Base-by-base conservation (phyloP, 1,139 yeast genomes). In the Scheffersomyces cryptocercus region DNA sequence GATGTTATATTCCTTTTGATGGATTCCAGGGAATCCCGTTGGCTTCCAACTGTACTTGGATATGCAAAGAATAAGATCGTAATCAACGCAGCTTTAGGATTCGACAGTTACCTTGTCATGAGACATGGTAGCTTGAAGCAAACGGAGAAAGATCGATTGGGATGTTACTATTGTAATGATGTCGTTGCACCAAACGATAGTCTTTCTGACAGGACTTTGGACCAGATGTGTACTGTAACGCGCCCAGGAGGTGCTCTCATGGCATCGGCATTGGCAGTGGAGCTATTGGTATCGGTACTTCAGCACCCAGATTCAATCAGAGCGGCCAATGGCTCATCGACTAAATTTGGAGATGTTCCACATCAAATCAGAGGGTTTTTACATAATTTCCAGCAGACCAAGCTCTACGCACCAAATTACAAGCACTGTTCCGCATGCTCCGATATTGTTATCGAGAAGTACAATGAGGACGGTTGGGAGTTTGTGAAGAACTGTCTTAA, bases 161-260 rank as follows among this genome's bases (percentile, higher is more conserved):
- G 99, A 0, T 93, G 99, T 62, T 93, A 93, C 65, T 93, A 85
- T 62, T 93, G 99, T 64, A 89, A 90, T 61, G 99, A 95, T 60
- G 90, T 93, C 7, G 91, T 90, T 39, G 97, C 97, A 0, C 99
- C 99, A 0, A 72, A 83, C 5, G 97, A 93, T 60, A 85, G 95
- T 48, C 68, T 88, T 13, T 76, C 88, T 0, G 95, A 90, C 57
- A 73, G 96, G 41, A 87, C 97, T 0, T 68, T 93, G 47, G 99
- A 93, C 64, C 98, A 93, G 62, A 93, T 93, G 97, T 93, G 99
- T 61, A 93, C 99, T 0, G 99, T 93, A 1, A 93, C 99, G 0
- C 71, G 99, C 37, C 99, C 99, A 0, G 99, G 99, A 0, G 91
- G 86, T 0, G 96, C 99, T 0, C 69, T 87, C 56, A 69, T 89